Evolutionary conservation across 108 stramenopile genomes (phyloP), one percentile per base, ranked within the genome.

Genomic region (Conticribra weissflogii): DNA sequence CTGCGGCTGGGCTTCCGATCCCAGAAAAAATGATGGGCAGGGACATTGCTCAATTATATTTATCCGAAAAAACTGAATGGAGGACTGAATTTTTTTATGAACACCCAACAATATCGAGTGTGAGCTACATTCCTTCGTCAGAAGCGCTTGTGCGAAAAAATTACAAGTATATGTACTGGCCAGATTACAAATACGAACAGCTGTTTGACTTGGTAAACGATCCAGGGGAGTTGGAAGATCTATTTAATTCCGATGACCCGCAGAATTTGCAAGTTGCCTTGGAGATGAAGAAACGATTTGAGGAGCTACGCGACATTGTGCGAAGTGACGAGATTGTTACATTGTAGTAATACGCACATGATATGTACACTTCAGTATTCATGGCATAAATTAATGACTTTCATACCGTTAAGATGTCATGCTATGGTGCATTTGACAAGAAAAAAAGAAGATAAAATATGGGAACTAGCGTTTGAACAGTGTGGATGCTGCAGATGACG

Each of bases 151-250:
- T 80, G 21, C 27, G 79, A 48, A 80, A 80, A 65, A 55, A 85
- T 59, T 82, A 63, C 33, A 88, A 85, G 63, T 91, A 89, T 69
- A 86, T 94, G 50, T 80, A 77, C 23, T 94, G 93, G 93, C 89
- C 89, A 17, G 68, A 91, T 48, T 83, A 68, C 30, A 48, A 85
- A 0, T 83, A 79, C 51, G 88, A 91, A 62, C 93, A 94, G 61
- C 50, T 94, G 16, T 94, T 91, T 70, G 82, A 91, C 48, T 66
- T 89, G 41, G 68, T 51, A 1, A 65, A 81, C 2, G 93, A 94
- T 75, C 93, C 90, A 24, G 81, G 69, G 25, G 93, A 94, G 59
- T 61, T 89, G 53, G 55, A 79, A 3, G 93, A 94, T 55, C 29
- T 94, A 16, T 62, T 81, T 54, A 78, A 82, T 21, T 75, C 67